These are phyloP conservation scores for Xylariaceae sp. DNA, from an alignment of 2,329 filamentous ascomycete species.

Conservation along the genomic window DNA sequence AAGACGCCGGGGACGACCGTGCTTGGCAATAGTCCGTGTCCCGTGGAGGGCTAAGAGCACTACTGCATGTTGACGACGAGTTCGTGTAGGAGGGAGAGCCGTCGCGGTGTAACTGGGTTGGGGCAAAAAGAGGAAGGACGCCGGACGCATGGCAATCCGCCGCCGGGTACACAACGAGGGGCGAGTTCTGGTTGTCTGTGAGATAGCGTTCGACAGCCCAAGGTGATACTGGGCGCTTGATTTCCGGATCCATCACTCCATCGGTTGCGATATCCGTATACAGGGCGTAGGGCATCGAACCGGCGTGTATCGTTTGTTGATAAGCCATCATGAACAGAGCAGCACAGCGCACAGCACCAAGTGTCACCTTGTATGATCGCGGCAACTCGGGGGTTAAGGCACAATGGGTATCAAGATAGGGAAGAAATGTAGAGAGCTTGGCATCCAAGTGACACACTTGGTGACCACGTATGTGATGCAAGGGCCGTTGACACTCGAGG, in stretches of 20 bases:
- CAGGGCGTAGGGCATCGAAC: conserved; percentile 16
- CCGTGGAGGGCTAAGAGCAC: conserved; percentile 33
- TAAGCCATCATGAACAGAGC: conserved; percentile 12
- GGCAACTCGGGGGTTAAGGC: no score
- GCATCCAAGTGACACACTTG: no score
- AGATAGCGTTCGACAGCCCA: conserved; percentile 28
- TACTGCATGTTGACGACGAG: conserved; percentile 34
- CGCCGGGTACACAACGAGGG: conserved; percentile 21
- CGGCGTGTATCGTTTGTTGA: conserved; percentile 3
- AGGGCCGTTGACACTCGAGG: background rate
- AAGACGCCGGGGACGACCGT: conserved; percentile 34
- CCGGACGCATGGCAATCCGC: conserved; percentile 18
- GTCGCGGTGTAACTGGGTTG: conserved; percentile 25
- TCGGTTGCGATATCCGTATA: conserved; percentile 17
- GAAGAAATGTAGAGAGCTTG: no score
- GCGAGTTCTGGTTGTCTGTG: conserved; percentile 25
- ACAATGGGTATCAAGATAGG: no score
- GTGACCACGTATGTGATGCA: no score
- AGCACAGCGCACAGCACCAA: no score
- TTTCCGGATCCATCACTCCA: conserved; percentile 24
- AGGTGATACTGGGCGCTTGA: conserved; percentile 21
- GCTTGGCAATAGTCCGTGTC: conserved; percentile 36
- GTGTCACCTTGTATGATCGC: no score
- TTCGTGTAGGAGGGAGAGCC: conserved; percentile 36
- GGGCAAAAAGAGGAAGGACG: conserved; percentile 17